A percentile compares a stretch with the other conserved stretches of the same genome.
These are phyloP conservation scores for Cucurbita ficifolia DNA, from an alignment of 306 rosid genomes.

Conservation along the genomic window DNA sequence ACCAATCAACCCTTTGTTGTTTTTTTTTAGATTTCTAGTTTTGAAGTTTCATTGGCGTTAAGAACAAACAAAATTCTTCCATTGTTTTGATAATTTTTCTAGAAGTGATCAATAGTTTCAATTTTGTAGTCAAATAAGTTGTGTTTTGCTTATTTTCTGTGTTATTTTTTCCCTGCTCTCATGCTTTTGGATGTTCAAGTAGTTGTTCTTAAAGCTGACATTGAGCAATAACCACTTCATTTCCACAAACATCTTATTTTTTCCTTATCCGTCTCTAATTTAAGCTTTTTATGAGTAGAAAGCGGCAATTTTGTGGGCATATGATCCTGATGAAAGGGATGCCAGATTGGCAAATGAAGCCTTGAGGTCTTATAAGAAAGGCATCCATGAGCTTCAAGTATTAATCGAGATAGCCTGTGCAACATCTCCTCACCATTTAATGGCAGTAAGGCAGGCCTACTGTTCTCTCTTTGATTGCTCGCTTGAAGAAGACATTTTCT, in stretches of 20 bases:
- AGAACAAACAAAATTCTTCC: not conserved
- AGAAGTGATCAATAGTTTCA: not conserved
- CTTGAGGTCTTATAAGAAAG: constrained; percentile 29
- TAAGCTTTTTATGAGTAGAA: constrained; percentile 28
- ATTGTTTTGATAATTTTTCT: not conserved
- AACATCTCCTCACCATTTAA: constrained; percentile 69
- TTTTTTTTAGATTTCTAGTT: not conserved
- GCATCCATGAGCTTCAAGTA: constrained; percentile 36
- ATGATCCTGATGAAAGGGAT: constrained; percentile 74
- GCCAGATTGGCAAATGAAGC: constrained; percentile 53
- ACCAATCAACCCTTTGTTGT: not conserved
- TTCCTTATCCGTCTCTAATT: not conserved
- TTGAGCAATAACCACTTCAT: not conserved
- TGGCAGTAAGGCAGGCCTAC: constrained; percentile 70
- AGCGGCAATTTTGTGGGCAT: constrained; percentile 60
- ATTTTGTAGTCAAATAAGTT: not conserved
- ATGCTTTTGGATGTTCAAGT: not conserved
- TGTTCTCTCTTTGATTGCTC: constrained; percentile 56
- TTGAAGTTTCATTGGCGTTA: not conserved
- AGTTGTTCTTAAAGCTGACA: not conserved
- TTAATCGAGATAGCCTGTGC: constrained; percentile 80
- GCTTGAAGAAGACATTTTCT: constrained; percentile 70
- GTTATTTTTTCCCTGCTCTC: not conserved
- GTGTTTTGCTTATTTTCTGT: not conserved
- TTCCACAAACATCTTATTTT: not conserved